Conservation (phyloP, 1,284 basidiomycete species). For the Cryptococcus amylolentus region DNA sequence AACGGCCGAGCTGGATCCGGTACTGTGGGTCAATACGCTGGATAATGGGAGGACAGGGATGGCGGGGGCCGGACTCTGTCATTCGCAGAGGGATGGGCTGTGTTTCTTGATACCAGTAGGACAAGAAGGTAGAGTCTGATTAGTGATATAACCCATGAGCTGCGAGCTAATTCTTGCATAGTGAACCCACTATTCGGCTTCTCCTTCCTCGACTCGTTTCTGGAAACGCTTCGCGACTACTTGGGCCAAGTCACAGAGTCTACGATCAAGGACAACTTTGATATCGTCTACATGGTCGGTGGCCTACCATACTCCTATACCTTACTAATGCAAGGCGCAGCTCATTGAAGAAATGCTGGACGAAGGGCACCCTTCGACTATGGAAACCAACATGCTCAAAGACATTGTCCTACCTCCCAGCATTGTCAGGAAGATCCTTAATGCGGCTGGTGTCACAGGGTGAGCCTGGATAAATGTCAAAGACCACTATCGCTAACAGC, state of each 20-base stretch:
- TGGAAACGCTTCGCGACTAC: constrained; percentile 80
- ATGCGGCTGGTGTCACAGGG: constrained; percentile 59
- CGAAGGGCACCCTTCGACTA: constrained; percentile 88
- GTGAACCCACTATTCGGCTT: constrained; percentile 88
- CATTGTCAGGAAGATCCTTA: constrained; percentile 71
- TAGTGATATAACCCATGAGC: not conserved
- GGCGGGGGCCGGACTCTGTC: constrained; percentile 53
- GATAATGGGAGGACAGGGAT: constrained; percentile 29
- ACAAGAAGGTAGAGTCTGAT: constrained; percentile 37
- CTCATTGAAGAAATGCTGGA: constrained; percentile 94
- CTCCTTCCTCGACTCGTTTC: constrained; percentile 78
- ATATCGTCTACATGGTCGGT: constrained; percentile 84
- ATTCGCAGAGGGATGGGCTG: constrained; percentile 69
- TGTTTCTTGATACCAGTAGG: constrained; percentile 76
- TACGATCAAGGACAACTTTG: constrained; percentile 87
- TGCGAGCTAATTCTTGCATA: constrained; percentile 38
- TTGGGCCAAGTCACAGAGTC: constrained; percentile 69
- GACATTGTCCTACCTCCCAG: constrained; percentile 89
- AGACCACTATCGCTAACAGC: not conserved
- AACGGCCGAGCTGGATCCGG: constrained; percentile 31
- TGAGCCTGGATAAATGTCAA: constrained; percentile 20
- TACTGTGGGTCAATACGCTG: constrained; percentile 44
- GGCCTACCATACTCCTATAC: not conserved
- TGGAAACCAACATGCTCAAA: constrained; percentile 83
- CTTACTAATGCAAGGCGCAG: constrained; percentile 49